Base-by-base conservation (phyloP, 495 filamentous ascomycete species). In the Bathelium albidoporum region DNA sequence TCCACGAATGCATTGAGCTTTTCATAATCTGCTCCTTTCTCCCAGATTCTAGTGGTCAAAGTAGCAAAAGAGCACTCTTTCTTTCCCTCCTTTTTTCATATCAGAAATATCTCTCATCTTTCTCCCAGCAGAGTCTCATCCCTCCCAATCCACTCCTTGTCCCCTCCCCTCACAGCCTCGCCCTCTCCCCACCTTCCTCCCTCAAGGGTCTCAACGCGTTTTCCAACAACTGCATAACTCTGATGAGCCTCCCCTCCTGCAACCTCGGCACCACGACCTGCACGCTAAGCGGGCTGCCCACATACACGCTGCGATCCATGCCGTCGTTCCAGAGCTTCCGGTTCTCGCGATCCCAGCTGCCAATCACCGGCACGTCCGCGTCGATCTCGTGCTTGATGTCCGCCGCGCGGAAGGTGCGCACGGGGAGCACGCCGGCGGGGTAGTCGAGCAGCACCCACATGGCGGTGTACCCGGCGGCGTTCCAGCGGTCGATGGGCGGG, bases 371-470 rank as follows among this genome's bases (percentile, higher is more conserved):
- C 43, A 77, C 70, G 0, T 53, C 67, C 0, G 67, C 62, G 2
- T 63, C 43, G 66, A 85, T 72, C 62, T 82, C 78, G 28, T 66
- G 74, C 18, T 81, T 66, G 58, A 84, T 68, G 71, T 89, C 86
- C 0, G 67, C 70, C 61, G 78, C 73, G 0, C 18, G 59, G 61
- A 87, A 77, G 1, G 69, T 64, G 3, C 85, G 70, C 7, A 87
- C 78, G 0, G 85, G 85, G 0, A 87, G 24, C n/a, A 74, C 71
- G 0, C 80, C 86, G n/a, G 85, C 81, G 0, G 84, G 81, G 61
- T 80, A 85, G 67, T 89, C 85, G 16, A 89, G 68, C 61, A 87
- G 65, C 7, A 85, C 83, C 61, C 83, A 87, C 11, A 73, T 77
- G 18, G 77, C 80, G 0, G 85, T 87, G 67, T 87, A 88, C 29